These are phyloP conservation scores for Eucalyptus dawsonii DNA, from an alignment of 345 rosid genomes.

Conservation along the genomic window DNA sequence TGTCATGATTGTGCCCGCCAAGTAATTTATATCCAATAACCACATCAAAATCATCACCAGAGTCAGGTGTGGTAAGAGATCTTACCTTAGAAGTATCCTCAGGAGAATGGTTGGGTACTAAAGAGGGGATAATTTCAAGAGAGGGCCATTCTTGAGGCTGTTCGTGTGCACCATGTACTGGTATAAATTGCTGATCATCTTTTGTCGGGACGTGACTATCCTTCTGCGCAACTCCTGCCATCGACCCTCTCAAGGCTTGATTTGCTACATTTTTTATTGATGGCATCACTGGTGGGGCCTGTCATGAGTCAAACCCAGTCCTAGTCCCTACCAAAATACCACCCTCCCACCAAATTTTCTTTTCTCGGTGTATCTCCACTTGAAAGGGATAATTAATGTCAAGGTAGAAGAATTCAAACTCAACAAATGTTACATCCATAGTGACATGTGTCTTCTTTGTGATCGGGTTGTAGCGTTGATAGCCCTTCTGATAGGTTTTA, in stretches of 20 bases:
- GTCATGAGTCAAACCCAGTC: background rate
- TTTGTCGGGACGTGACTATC: rapidly evolving
- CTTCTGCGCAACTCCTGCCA: rapidly evolving
- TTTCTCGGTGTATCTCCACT: background rate
- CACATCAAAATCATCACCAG: background rate
- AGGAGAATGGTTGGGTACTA: background rate
- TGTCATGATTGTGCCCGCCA: background rate
- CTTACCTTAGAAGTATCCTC: background rate
- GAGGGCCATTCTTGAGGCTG: background rate
- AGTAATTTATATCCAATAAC: background rate
- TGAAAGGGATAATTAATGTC: background rate
- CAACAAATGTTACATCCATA: background rate
- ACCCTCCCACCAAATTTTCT: background rate
- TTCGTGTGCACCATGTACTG: rapidly evolving
- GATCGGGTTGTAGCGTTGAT: background rate
- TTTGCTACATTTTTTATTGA: background rate
- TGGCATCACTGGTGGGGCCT: rapidly evolving
- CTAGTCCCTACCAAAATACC: background rate
- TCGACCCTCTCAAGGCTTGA: background rate
- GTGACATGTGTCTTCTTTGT: background rate
- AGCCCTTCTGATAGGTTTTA: background rate
- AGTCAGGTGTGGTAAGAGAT: background rate
- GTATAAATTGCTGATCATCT: background rate
- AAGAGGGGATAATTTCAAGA: background rate
- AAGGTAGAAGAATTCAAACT: background rate